phyloP scores from a whole-genome alignment of 208 protist genomes.

The Leishmania major region DNA sequence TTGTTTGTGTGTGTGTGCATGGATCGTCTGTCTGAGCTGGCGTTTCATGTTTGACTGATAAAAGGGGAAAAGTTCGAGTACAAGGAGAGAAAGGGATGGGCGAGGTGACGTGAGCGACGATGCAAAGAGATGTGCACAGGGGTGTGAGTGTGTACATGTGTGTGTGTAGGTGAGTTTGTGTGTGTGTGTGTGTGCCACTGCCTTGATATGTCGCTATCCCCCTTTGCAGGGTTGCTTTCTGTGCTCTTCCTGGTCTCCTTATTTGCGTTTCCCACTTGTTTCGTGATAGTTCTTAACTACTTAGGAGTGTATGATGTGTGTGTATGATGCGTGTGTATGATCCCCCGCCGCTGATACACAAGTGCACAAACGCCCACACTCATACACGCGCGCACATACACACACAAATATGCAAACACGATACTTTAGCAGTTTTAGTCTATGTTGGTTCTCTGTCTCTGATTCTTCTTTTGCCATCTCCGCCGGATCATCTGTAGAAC shows the following conservation, averaged over 20 bases:
- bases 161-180: neutral
- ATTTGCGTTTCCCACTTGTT: slow-evolving; percentile 6
- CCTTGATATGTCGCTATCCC: neutral
- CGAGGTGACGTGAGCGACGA: neutral
- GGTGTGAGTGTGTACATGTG: neutral
- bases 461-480: neutral
- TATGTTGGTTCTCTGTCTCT: neutral
- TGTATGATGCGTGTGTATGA: neutral
- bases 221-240: neutral
- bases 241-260: neutral
- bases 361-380: too few species aligned
- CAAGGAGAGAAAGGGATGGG: neutral
- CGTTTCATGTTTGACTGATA: neutral
- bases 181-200: neutral
- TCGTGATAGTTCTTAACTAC: slow-evolving; percentile 5
- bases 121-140: neutral
- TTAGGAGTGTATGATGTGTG: neutral
- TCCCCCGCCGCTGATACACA: neutral
- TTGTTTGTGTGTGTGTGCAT: neutral
- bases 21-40: neutral
- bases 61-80: neutral
- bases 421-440: neutral
- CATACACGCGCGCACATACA: neutral
- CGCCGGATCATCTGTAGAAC: neutral
- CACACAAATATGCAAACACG: neutral